phyloP scores from a whole-genome alignment of 1,284 basidiomycete species.

The Sanghuangporus baumii region DNA sequence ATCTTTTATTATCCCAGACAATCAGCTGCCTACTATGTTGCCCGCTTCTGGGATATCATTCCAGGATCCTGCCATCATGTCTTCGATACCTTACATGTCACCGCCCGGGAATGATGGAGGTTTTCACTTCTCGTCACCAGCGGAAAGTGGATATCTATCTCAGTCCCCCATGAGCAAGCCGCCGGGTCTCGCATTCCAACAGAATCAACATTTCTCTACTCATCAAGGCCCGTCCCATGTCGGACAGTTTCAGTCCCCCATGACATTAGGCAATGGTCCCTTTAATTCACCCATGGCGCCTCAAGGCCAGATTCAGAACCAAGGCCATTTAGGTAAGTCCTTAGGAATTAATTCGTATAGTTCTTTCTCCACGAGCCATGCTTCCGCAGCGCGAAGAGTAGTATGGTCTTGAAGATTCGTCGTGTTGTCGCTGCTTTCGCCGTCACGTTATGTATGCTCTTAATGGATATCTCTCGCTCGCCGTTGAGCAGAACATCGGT shows the following conservation, averaged over 20 bases:
- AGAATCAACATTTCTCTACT: neutral
- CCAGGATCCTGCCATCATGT: constrained; percentile 78
- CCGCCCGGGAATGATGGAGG: constrained; percentile 16
- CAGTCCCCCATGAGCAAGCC: constrained; percentile 13
- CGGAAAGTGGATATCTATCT: constrained; percentile 18
- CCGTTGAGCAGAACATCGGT: neutral
- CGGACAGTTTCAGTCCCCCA: constrained; percentile 2
- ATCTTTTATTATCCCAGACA: constrained; percentile 16
- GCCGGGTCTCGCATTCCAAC: constrained; percentile 12
- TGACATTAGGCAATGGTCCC: neutral
- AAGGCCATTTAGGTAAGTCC: constrained; percentile 15
- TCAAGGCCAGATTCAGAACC: constrained; percentile 6
- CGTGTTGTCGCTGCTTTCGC: neutral
- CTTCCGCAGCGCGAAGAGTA: constrained; percentile 60
- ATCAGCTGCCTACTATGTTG: constrained; percentile 24
- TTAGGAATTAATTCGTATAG: constrained; percentile 1
- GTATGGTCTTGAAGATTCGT: constrained; percentile 9
- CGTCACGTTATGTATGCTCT: neutral
- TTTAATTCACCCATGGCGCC: constrained; percentile 2
- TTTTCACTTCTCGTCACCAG: constrained; percentile 13
- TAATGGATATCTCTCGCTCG: neutral
- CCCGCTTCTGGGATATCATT: constrained; percentile 44
- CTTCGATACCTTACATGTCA: constrained; percentile 36
- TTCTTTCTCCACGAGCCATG: constrained; percentile 42
- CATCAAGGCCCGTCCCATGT: neutral